Evolutionary conservation across 768 basidiomycete genomes (phyloP).

Genomic region (Mycena epipterygia): DNA sequence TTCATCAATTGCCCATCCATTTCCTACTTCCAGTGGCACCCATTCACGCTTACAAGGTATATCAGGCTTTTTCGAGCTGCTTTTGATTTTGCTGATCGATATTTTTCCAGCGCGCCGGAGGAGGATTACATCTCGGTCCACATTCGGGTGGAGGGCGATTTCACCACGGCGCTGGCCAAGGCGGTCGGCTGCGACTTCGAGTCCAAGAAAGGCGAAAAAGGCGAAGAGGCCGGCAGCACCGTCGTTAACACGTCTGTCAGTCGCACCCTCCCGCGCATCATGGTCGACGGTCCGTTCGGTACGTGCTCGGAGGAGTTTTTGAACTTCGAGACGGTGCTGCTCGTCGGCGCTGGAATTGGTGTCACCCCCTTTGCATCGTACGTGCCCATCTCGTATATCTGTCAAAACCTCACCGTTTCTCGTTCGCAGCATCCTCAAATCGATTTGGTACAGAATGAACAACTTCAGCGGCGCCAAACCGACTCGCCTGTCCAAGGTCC

Average conservation of each 20-base stretch:
- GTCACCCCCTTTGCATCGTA: conserved; percentile 97
- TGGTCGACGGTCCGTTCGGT: conserved; percentile 98
- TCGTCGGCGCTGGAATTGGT: conserved; percentile 96
- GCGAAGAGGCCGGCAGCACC: conserved; percentile 72
- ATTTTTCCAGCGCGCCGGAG: conserved; percentile 80
- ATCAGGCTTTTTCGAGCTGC: neutral
- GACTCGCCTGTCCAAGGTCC: conserved; percentile 87
- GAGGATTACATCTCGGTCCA: conserved; percentile 97
- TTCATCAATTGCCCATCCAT: conserved; percentile 93
- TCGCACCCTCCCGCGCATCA: conserved; percentile 87
- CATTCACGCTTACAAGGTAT: conserved; percentile 92
- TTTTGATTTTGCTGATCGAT: neutral
- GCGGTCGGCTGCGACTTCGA: conserved; percentile 89
- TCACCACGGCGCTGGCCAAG: conserved; percentile 84
- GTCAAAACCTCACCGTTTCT: neutral
- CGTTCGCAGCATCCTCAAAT: conserved; percentile 77
- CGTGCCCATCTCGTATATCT: conserved; percentile 48
- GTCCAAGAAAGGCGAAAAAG: conserved; percentile 64
- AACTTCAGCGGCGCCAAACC: conserved; percentile 81
- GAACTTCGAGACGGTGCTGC: conserved; percentile 89
- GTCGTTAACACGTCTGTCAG: conserved; percentile 72
- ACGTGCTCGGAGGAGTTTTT: conserved; percentile 93
- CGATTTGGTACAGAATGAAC: conserved; percentile 97
- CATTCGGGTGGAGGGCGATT: conserved; percentile 91
- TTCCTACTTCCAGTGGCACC: conserved; percentile 96